Base-by-base conservation (phyloP, 2,329 filamentous ascomycete genomes). In the Colletotrichum spinosum region DNA sequence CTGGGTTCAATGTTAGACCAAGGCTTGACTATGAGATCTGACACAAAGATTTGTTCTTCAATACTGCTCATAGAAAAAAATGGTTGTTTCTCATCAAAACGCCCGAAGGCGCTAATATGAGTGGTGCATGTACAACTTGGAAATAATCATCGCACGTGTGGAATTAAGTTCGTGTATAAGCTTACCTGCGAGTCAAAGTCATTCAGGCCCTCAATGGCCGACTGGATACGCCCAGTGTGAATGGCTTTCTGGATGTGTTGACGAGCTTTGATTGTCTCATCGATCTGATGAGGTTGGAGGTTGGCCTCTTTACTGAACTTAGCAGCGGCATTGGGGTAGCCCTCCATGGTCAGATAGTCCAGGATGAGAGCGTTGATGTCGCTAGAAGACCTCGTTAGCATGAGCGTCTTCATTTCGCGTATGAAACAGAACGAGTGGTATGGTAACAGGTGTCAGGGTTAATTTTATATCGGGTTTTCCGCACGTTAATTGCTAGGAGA, bases 111-210 rank as follows among this genome's bases (percentile, higher is more conserved):
- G 85, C 88, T 98, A 25, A 25, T 25, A 96, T 93, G 96, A 94
- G 96, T 99, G 96, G 96, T 99, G 96, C 96, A 99, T 99, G 95
- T 86, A 97, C 89, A 94, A 91, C 86, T 86, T 83, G 75, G 77
- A 75, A 85, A 84, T 97, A 97, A 99, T 99, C 96, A 96, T 94
- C 80, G 87, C 85, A 65, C 70, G 67, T 50, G 13, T 11, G 55
- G 33, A 42, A 52, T 64, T 38, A 58, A 46, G 58, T 56, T 55
- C 61, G 4, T 49, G 51, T 48, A 25, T n/a, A 35, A 3, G 48
- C 60, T 80, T 89, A 99, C 96, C 87, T 96, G 90, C 71, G 94
- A 92, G 71, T 97, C 93, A 39, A 97, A 82, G 70, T 97, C 92
- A 75, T 98, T 98, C 72, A 99, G 86, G 56, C 90, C 88, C 69